Conservation (phyloP, 2,329 filamentous ascomycete genomes). For the Cladophialophora exuberans region DNA sequence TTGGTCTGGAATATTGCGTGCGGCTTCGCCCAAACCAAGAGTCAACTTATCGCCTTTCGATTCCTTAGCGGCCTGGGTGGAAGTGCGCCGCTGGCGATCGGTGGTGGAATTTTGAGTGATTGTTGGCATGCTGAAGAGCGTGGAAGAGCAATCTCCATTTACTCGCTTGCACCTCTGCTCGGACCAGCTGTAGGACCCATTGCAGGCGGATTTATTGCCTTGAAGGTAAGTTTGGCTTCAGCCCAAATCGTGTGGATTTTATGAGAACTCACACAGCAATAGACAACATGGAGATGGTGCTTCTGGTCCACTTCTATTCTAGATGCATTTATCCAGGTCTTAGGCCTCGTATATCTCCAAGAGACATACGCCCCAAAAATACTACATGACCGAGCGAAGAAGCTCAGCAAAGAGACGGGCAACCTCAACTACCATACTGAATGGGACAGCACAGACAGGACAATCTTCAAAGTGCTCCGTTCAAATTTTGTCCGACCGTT, state of each 20-base stretch:
- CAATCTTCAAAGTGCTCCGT: conserved; percentile 31
- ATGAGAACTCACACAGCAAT: conserved; percentile 31
- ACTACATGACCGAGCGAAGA: conserved; percentile 60
- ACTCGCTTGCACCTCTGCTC: conserved; percentile 65
- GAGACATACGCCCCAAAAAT: conserved; percentile 71
- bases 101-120: conserved; percentile 58
- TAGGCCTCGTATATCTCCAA: conserved; percentile 64
- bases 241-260: too few relatives aligned
- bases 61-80: conserved; percentile 64
- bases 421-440: conserved; percentile 45
- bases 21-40: conserved; percentile 57
- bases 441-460: conserved; percentile 38
- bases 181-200: conserved; percentile 70
- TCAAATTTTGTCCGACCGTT: conserved; percentile 56
- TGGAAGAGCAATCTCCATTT: conserved; percentile 65
- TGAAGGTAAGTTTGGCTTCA: conserved; percentile 41
- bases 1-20: conserved; percentile 64
- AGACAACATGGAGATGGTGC: conserved; percentile 71
- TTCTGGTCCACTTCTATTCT: conserved; percentile 70
- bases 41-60: conserved; percentile 60
- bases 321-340: conserved; percentile 63
- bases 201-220: conserved; percentile 65
- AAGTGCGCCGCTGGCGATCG: conserved; percentile 58
- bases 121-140: conserved; percentile 64
- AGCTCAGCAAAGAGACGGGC: conserved; percentile 47